phyloP scores from a whole-genome alignment of 2,329 filamentous ascomycete species.

The Dryadomyces quercivorus region DNA sequence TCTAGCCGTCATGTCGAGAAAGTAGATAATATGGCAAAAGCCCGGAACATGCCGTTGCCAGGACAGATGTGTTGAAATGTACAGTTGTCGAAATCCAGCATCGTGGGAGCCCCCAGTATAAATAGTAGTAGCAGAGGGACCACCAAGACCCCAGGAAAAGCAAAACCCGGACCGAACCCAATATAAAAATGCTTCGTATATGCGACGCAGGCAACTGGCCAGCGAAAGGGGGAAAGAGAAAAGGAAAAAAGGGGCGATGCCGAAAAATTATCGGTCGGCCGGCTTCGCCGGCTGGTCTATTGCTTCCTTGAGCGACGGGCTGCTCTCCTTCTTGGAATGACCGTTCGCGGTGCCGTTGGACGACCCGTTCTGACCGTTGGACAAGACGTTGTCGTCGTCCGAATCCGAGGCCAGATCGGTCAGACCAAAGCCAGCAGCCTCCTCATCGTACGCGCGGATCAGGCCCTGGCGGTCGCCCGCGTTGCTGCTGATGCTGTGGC shows the following conservation, averaged over 20 bases:
- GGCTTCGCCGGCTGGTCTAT: constrained; percentile 5
- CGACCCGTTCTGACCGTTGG: constrained; percentile 33
- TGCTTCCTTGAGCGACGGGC: not conserved
- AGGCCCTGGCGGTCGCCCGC: constrained; percentile 66
- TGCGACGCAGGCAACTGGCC: constrained; percentile 1
- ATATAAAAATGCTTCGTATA: constrained; percentile 1
- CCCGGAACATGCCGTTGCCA: not conserved
- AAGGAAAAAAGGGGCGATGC: constrained; percentile 2
- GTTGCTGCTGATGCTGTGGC: constrained; percentile 52
- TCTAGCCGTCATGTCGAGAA: not conserved
- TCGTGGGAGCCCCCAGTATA: not conserved
- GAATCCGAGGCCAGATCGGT: constrained; percentile 69
- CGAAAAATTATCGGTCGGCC: not conserved
- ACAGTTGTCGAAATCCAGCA: not conserved
- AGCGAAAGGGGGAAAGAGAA: not conserved
- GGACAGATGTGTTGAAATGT: not conserved
- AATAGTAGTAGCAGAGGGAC: not conserved
- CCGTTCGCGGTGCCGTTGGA: constrained; percentile 19
- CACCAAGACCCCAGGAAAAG: not conserved
- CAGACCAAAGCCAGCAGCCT: constrained; percentile 59
- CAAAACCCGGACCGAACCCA: not conserved
- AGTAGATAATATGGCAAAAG: not conserved
- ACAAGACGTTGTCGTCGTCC: constrained; percentile 40
- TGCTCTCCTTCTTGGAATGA: constrained; percentile 9
- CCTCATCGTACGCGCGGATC: constrained; percentile 83